These are phyloP conservation scores for Omphalotus olearius DNA, from an alignment of 1,284 basidiomycete species.

Conservation along the genomic window DNA sequence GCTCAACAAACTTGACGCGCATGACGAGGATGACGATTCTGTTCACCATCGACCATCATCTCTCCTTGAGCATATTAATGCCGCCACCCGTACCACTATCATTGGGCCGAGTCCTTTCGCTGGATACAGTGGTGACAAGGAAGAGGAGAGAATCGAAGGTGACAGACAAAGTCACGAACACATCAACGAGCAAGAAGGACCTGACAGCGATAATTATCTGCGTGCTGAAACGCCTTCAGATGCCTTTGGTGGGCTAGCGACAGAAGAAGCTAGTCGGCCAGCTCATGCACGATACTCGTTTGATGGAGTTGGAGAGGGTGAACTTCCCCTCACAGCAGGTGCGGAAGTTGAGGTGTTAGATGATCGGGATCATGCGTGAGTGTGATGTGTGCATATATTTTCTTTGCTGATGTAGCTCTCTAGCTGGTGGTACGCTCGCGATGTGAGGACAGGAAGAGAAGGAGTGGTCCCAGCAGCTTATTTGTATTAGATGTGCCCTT, in stretches of 20 bases:
- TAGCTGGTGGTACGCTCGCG: constrained; percentile 92
- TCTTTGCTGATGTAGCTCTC: constrained; percentile 13
- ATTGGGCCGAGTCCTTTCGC: constrained; percentile 56
- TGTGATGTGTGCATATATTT: constrained; percentile 19
- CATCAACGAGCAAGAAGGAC: constrained; percentile 53
- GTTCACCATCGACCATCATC: constrained; percentile 73
- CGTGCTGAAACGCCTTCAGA: constrained; percentile 78
- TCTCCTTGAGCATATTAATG: constrained; percentile 83
- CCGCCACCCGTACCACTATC: constrained; percentile 77
- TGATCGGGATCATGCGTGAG: constrained; percentile 75
- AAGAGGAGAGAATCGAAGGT: constrained; percentile 37
- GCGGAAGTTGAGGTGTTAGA: constrained; percentile 73
- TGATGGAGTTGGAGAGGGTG: constrained; percentile 72
- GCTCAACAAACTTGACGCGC: constrained; percentile 51
- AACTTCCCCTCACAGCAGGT: constrained; percentile 66
- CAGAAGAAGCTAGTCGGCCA: constrained; percentile 65
- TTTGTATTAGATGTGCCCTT: constrained; percentile 53
- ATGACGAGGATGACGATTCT: constrained; percentile 76
- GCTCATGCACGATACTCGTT: constrained; percentile 79
- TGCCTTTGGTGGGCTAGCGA: constrained; percentile 57
- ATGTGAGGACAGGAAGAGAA: constrained; percentile 72
- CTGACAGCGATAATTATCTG: constrained; percentile 69
- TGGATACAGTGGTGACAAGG: constrained; percentile 45
- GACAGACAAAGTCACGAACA: constrained; percentile 26
- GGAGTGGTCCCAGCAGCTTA: constrained; percentile 89